Base-by-base conservation (phyloP, 108 stramenopile genomes). In the Fistulifera solaris region DNA sequence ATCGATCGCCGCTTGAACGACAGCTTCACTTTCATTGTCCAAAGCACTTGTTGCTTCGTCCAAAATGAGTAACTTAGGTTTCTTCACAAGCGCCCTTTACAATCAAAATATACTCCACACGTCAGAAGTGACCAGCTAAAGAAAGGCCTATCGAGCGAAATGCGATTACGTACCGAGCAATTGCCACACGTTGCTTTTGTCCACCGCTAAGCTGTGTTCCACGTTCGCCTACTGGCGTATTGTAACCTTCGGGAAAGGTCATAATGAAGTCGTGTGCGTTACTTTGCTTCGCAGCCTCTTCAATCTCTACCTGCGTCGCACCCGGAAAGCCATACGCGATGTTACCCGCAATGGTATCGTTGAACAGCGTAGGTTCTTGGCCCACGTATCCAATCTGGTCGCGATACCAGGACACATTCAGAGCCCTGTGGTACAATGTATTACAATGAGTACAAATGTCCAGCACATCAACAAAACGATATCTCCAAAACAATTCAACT, bases 281-380 rank as follows among this genome's bases (percentile, higher is more conserved):
- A 0, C 96, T 94, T 11, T 71, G 66, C 48, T 62, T 70, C 8
- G 94, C 89, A 0, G 96, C 98, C 35, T 74, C 73, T 50, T 81
- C 67, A 26, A 97, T 75, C 42, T 89, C 63, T 27, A 74, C 65
- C 1, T 66, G 63, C 0, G 80, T 77, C 0, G 73, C 82, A 22
- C 59, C 68, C 1, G 60, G 59, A 0, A 28, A 27, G 4, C 98
- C 98, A 42, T 80, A 87, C 6, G 70, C 58, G 56, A 99, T 96
- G 62, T 99, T 99, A 40, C 89, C 81, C 23, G 68, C 81, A 53
- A 98, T 86, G 21, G 77, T 87, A 23, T 80, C 78, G 2, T 79
- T 63, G 52, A 97, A 99, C 10, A 99, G 82, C 0, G 68, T 75
- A 14, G 96, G 96, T 54, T 96, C 96, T 68, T 99, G 98, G 21